Evolutionary conservation across 306 rosid species (phyloP), one percentile per base, ranked within the genome.

Genomic region (Castanea mollissima): DNA sequence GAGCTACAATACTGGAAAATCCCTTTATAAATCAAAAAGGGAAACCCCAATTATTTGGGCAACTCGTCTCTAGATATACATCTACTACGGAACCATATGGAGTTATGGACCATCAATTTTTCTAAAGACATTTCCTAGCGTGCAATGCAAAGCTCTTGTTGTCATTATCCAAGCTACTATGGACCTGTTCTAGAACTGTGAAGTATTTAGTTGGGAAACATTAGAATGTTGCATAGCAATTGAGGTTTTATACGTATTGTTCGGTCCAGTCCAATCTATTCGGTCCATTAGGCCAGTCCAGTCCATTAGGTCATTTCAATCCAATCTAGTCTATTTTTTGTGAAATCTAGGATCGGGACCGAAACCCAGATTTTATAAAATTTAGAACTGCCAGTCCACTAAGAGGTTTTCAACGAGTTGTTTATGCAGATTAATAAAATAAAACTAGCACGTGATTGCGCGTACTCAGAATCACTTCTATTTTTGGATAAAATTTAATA

Each of bases 311-410:
- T 41, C 46, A 41, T 41, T 41, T 41, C 46, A 41, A 41, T 41
- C 1, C 0, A 41, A 41, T 41, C 46, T 41, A 41, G 46, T 41
- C 12, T 41, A 41, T 8, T 41, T 41, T 41, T 41, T 8, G 46
- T 8, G 11, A 41, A 41, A 41, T 11, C 46, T 0, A 0, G 46
- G 46, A 0, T 0, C 3, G 0, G 0, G 46, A 41, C 46, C 0
- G 0, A 8, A 8, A 41, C 12, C 11, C 1, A 2, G 46, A 41
- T 41, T 41, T 41, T 8, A 41, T 41, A 41, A 41, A 41, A 41
- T 41, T 41, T 41, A 8, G 46, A 8, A 41, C 46, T 3, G 0
- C 46, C 11, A 8, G 1, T 41, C 46, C 3, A 41, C 3, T 11
- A 8, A 8, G 46, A 41, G 46, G 2, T 41, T 41, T 41, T 41